Conservation (phyloP, 1,139 yeast species). For the Taphrina wiesneri region DNA sequence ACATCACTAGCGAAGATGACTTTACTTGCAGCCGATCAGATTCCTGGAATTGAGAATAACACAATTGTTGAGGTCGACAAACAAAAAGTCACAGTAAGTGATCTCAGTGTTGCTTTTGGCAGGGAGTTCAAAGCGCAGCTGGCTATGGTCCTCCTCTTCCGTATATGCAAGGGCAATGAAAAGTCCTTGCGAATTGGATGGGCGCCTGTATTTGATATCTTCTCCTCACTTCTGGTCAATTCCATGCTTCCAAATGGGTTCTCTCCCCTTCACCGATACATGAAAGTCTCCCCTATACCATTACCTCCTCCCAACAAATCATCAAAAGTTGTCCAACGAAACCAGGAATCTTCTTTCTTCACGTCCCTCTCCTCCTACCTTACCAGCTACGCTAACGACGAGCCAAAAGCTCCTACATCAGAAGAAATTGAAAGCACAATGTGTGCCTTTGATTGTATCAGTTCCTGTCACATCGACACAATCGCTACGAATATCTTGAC, state of each 20-base stretch:
- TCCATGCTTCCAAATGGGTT: conserved; percentile 72
- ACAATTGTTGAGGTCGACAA: conserved; percentile 51
- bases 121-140: conserved; percentile 88
- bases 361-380: conserved; percentile 89
- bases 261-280: conserved; percentile 60
- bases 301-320: conserved; percentile 49
- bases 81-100: conserved; percentile 71
- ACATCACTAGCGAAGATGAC: conserved; percentile 60
- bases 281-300: conserved; percentile 57
- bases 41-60: conserved; percentile 42
- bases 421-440: conserved; percentile 86
- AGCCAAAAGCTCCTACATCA: conserved; percentile 85
- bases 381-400: conserved; percentile 75
- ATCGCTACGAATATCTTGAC: conserved; percentile 51
- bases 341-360: conserved; percentile 65
- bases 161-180: conserved; percentile 65
- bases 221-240: conserved; percentile 69
- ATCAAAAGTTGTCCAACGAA: conserved; percentile 38
- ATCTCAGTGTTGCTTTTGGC: conserved; percentile 80
- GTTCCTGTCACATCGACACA: conserved; percentile 60
- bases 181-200: conserved; percentile 56
- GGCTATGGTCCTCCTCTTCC: conserved; percentile 79
- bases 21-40: conserved; percentile 47
- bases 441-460: conserved; percentile 78
- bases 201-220: conserved; percentile 57